Percentiles rank a stretch among this genome's conserved stretches.
Evolutionary conservation across 208 protist species (phyloP).

Genomic region (Trypanosoma lewisi): DNA sequence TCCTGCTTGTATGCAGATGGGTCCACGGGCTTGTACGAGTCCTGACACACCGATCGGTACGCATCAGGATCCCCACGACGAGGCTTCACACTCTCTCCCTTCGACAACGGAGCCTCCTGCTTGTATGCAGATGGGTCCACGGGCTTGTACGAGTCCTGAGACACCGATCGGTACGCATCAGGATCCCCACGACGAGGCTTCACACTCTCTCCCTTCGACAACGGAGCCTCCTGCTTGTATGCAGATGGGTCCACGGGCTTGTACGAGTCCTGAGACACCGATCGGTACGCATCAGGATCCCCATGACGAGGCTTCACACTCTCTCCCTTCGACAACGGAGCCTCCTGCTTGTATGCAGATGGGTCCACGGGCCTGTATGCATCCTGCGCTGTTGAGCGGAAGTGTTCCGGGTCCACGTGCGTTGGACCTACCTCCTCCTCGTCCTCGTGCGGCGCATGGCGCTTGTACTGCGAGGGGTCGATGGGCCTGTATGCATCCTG

Average conservation of each 20-base stretch:
- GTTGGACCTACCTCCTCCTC: neutral
- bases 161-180: neutral
- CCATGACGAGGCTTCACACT: conserved; percentile 7
- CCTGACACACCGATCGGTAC: neutral
- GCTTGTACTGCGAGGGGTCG: conserved; percentile 30
- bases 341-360: conserved; percentile 1
- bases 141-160: neutral
- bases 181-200: conserved; percentile 9
- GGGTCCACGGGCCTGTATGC: conserved; percentile 11
- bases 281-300: conserved; percentile 7
- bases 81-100: neutral
- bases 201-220: conserved; percentile 12
- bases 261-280: neutral
- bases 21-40: conserved; percentile 29
- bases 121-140: neutral
- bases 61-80: conserved; percentile 20
- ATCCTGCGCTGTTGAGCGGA: conserved; percentile 11
- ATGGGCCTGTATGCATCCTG: conserved; percentile 5
- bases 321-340: conserved; percentile 1
- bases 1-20: neutral
- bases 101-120: neutral
- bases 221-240: neutral
- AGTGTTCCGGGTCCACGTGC: conserved; percentile 9
- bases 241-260: neutral
- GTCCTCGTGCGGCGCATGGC: neutral